Conservation (phyloP, 306 rosid species). For the Malus orientalis region DNA sequence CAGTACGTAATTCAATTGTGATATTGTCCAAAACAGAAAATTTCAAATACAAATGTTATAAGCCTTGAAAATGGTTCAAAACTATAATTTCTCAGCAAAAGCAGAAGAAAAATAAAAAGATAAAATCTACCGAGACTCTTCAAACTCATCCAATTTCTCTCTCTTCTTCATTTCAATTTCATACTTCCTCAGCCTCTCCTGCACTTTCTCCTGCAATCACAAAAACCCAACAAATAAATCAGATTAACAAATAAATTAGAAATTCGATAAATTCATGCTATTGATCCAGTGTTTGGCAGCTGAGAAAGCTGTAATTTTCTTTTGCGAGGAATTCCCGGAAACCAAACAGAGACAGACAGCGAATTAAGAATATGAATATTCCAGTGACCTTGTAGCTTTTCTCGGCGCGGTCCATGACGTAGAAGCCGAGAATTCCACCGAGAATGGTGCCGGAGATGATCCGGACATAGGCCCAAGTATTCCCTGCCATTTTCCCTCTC, state of each 20-base stretch:
- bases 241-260: background rate
- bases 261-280: background rate
- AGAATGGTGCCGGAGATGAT: slow-evolving; percentile 63
- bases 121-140: slow-evolving; percentile 42
- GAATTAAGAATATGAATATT: background rate
- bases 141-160: slow-evolving; percentile 50
- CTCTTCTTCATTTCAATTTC: slow-evolving; percentile 59
- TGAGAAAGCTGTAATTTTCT: background rate
- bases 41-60: no score
- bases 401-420: slow-evolving; percentile 76
- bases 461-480: slow-evolving; percentile 65
- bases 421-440: slow-evolving; percentile 81
- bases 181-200: slow-evolving; percentile 52
- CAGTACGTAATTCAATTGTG: background rate
- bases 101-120: background rate
- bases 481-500: slow-evolving; percentile 24
- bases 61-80: background rate
- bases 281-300: background rate
- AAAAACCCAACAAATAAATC: background rate
- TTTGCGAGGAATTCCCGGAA: background rate
- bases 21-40: background rate
- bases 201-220: slow-evolving; percentile 60
- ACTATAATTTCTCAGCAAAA: background rate
- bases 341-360: background rate
- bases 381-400: slow-evolving; percentile 50